These are phyloP conservation scores for Bromus sterilis DNA, from an alignment of 176 grass and related monocot genomes.

Conservation along the genomic window DNA sequence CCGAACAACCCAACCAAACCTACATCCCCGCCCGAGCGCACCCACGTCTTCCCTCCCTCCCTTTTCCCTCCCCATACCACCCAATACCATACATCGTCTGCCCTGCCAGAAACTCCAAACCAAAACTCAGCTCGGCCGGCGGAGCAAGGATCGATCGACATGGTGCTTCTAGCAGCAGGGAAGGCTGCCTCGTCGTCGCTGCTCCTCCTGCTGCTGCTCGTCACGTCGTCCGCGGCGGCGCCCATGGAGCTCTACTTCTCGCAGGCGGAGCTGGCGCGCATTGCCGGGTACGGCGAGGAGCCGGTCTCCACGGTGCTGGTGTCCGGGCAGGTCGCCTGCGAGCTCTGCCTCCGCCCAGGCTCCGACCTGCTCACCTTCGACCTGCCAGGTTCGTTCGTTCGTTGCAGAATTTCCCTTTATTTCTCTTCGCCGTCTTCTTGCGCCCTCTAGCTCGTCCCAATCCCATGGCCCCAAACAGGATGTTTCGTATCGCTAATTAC, in stretches of 20 bases:
- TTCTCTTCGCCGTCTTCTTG: background rate
- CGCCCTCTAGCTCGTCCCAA: background rate
- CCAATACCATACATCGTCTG: too few relatives aligned
- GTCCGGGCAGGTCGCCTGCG: constrained; percentile 51
- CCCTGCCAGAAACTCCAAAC: too few relatives aligned
- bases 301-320: constrained; percentile 54
- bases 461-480: background rate
- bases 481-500: background rate
- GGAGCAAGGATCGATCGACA: background rate
- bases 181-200: background rate
- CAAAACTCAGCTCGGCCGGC: too few relatives aligned
- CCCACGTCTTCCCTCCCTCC: background rate
- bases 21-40: background rate
- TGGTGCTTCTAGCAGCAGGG: background rate
- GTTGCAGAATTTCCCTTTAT: too few relatives aligned
- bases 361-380: constrained; percentile 39
- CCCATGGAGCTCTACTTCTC: constrained; percentile 53
- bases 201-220: background rate
- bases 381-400: constrained; percentile 63
- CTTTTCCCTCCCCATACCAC: background rate
- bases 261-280: constrained; percentile 41
- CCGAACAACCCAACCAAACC: background rate
- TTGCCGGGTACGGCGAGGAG: constrained; percentile 75
- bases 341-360: constrained; percentile 36
- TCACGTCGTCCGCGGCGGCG: background rate